phyloP scores from a whole-genome alignment of 2,329 filamentous ascomycete genomes.

The Tricladium varicosporioides region DNA sequence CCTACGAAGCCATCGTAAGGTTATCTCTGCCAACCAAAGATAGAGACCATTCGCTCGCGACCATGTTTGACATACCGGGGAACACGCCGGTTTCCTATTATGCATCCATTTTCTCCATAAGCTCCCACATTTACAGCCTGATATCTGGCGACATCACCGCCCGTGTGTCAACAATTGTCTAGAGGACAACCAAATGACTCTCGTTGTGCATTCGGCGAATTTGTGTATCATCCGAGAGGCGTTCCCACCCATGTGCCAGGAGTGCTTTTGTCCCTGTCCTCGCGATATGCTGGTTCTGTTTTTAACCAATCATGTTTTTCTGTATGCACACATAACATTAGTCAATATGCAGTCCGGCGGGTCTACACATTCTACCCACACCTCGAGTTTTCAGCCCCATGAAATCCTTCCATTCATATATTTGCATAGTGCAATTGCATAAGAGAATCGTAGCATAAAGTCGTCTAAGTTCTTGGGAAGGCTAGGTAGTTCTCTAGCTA shows the following conservation, averaged over 20 bases:
- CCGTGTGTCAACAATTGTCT: slow-evolving; percentile 15
- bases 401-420: slow-evolving; percentile 11
- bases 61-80: background rate
- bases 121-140: background rate
- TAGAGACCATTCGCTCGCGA: too few species aligned
- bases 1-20: too few species aligned
- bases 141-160: slow-evolving; percentile 1
- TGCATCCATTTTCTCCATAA: background rate
- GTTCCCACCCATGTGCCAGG: background rate
- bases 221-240: slow-evolving; percentile 1
- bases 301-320: slow-evolving; percentile 13
- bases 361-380: slow-evolving; percentile 1
- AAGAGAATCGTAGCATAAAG: slow-evolving; percentile 15
- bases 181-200: slow-evolving; percentile 10
- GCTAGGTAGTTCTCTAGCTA: slow-evolving; percentile 5
- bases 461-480: slow-evolving; percentile 9
- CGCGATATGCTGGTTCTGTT: slow-evolving; percentile 3
- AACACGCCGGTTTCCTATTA: background rate
- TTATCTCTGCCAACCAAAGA: too few species aligned
- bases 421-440: slow-evolving; percentile 2
- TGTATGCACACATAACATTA: background rate
- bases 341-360: background rate
- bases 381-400: slow-evolving; percentile 13
- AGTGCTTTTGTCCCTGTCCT: background rate
- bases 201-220: slow-evolving; percentile 4